These are phyloP conservation scores for Monosporascus sp. DNA, from an alignment of 2,329 filamentous ascomycete species.

Conservation along the genomic window DNA sequence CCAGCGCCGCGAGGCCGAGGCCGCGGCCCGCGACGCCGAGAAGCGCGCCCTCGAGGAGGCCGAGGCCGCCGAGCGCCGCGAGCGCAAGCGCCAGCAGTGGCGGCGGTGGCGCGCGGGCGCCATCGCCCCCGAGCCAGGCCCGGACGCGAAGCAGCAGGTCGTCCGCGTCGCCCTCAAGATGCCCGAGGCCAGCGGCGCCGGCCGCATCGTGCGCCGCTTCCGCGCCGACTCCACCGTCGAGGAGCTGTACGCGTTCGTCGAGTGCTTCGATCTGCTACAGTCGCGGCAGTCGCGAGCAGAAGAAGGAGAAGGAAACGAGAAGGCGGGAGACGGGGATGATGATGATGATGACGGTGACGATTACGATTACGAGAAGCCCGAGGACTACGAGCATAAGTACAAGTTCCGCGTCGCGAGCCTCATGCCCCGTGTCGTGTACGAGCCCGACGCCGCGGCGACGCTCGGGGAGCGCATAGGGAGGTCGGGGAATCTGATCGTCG, in stretches of 20 bases:
- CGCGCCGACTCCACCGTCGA: conserved; percentile 64
- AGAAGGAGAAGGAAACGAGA: conserved; percentile 7
- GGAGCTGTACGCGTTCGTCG: conserved; percentile 92
- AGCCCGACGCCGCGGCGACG: conserved; percentile 58
- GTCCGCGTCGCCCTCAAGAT: conserved; percentile 67
- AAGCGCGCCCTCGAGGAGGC: conserved; percentile 55
- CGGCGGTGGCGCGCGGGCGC: conserved; percentile 67
- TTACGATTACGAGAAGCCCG: conserved; percentile 40
- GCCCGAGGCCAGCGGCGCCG: conserved; percentile 54
- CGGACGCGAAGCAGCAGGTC: conserved; percentile 59
- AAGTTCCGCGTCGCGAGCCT: conserved; percentile 79
- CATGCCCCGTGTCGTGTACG: conserved; percentile 78
- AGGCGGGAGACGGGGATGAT: conserved; percentile 19
- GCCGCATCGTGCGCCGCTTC: conserved; percentile 75
- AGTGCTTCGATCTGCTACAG: conserved; percentile 70
- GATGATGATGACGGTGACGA: conserved; percentile 18
- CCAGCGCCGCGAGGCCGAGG: conserved; percentile 72
- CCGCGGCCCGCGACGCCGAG: conserved; percentile 60
- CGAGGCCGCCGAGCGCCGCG: conserved; percentile 50
- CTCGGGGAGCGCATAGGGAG: conserved; percentile 70
- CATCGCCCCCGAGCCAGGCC: conserved; percentile 62
- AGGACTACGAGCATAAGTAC: conserved; percentile 74
- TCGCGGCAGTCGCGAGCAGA: conserved; percentile 12
- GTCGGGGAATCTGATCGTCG: conserved; percentile 85
- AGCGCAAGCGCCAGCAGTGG: conserved; percentile 59